A percentile compares a stretch with the other conserved stretches of the same genome.
phyloP scores from a whole-genome alignment of 164 flowering plant genomes.

The Dillenia suffruticosa region DNA sequence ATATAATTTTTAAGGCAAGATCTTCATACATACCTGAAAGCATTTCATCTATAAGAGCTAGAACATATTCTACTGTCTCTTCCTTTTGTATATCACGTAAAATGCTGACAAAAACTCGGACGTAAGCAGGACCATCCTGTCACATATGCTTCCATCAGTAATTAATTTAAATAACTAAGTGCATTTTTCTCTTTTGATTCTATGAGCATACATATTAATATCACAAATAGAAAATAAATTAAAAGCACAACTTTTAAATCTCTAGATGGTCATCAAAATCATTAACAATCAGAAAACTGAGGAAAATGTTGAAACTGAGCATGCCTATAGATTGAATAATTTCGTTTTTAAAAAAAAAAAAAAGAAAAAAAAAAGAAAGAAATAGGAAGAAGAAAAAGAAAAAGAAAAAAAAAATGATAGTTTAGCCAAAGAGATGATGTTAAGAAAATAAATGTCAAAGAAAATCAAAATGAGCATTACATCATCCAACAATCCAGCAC shows the following conservation, averaged over 20 bases:
- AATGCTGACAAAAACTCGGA: conserved; percentile 77
- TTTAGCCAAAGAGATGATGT: background rate
- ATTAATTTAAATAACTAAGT: conserved; percentile 3
- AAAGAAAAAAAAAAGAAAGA: background rate
- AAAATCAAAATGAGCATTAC: conserved; percentile 34
- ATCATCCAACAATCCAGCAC: conserved; percentile 83
- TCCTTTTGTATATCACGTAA: conserved; percentile 81
- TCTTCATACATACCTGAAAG: conserved; percentile 60
- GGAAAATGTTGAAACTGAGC: too few species aligned
- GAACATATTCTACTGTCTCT: conserved; percentile 93
- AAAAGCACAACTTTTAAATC: too few species aligned
- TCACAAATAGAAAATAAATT: too few species aligned
- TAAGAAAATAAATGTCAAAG: conserved; percentile 1
- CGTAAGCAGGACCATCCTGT: conserved; percentile 96
- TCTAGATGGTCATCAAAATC: too few species aligned
- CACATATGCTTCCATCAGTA: conserved; percentile 14
- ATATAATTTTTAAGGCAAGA: conserved; percentile 1
- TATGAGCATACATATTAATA: too few species aligned
- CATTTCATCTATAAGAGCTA: conserved; percentile 94
- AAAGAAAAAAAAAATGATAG: background rate
- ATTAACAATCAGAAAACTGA: too few species aligned
- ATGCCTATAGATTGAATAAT: too few species aligned
- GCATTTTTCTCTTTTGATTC: background rate
- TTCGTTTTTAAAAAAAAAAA: background rate
- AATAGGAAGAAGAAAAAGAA: background rate